Conservation (phyloP, 371 early-diverging fungal species). For the Mucor indicus region DNA sequence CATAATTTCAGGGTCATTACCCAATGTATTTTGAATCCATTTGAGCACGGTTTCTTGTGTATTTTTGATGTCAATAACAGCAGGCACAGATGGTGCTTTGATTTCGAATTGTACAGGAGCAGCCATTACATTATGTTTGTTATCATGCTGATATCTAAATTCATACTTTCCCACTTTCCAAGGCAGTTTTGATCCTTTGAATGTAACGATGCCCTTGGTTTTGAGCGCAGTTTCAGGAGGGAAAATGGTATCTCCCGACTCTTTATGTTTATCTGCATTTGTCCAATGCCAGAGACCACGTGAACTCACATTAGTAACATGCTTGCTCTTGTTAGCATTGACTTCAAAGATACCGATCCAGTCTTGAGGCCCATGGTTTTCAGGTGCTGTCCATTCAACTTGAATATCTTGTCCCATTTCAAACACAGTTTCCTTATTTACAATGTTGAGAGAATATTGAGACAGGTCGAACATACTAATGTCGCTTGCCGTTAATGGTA, state of each 20-base stretch:
- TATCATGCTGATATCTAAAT: constrained; percentile 86
- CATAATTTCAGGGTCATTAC: constrained; percentile 50
- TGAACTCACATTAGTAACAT: constrained; percentile 73
- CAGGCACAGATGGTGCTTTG: constrained; percentile 15
- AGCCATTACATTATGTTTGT: constrained; percentile 82
- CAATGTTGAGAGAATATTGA: constrained; percentile 40
- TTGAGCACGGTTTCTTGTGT: constrained; percentile 27
- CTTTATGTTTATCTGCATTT: constrained; percentile 3
- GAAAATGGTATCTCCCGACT: constrained; percentile 10
- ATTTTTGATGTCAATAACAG: constrained; percentile 14
- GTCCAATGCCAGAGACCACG: constrained; percentile 64
- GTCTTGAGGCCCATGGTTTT: constrained; percentile 70
- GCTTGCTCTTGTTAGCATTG: constrained; percentile 64
- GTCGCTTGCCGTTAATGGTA: constrained; percentile 42
- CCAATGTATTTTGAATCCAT: constrained; percentile 35
- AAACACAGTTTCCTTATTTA: constrained; percentile 13
- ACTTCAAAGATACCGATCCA: constrained; percentile 93
- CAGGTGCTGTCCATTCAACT: constrained; percentile 72
- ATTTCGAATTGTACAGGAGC: constrained; percentile 79
- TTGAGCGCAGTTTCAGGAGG: constrained; percentile 21
- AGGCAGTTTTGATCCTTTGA: constrained; percentile 66
- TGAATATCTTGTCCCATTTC: constrained; percentile 72
- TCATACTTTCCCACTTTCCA: constrained; percentile 88
- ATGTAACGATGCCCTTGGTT: constrained; percentile 44
- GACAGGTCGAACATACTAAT: constrained; percentile 52